Conservation (phyloP, 495 filamentous ascomycete genomes). For the Emericellopsis terricola region DNA sequence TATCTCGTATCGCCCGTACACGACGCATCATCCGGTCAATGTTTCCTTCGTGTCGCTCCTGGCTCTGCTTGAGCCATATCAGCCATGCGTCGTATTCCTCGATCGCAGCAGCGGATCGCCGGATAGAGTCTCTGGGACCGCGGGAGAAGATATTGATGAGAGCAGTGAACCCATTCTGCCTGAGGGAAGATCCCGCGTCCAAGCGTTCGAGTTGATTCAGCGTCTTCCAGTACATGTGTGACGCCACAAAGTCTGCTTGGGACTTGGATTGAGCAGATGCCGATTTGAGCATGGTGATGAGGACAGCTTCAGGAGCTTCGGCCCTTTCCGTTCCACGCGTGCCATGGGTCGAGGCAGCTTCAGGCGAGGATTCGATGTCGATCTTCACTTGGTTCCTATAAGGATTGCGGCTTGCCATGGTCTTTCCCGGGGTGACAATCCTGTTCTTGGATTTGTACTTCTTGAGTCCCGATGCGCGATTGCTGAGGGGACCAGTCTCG, state of each 20-base stretch:
- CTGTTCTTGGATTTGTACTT: slow-evolving; percentile 31
- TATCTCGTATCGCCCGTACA: slow-evolving; percentile 57
- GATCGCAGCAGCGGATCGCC: slow-evolving; percentile 43
- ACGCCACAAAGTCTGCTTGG: slow-evolving; percentile 50
- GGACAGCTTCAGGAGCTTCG: slow-evolving; percentile 19
- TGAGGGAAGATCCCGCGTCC: slow-evolving; percentile 42
- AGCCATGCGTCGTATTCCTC: slow-evolving; percentile 62
- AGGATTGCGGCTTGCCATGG: slow-evolving; percentile 35
- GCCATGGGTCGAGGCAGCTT: slow-evolving; percentile 13
- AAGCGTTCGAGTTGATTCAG: slow-evolving; percentile 43
- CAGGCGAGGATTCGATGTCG: slow-evolving; percentile 11
- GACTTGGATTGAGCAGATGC: slow-evolving; percentile 47
- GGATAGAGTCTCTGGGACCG: slow-evolving; percentile 47
- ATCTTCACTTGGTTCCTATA: slow-evolving; percentile 21
- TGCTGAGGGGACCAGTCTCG: slow-evolving; percentile 39
- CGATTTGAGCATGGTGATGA: slow-evolving; percentile 51
- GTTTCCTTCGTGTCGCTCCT: slow-evolving; percentile 46
- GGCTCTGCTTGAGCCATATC: slow-evolving; percentile 55
- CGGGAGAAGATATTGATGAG: slow-evolving; percentile 54
- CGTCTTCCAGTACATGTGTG: slow-evolving; percentile 52
- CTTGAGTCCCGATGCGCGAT: slow-evolving; percentile 34
- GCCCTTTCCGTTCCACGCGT: slow-evolving; percentile 4
- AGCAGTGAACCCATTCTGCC: slow-evolving; percentile 43
- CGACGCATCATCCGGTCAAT: slow-evolving; percentile 51
- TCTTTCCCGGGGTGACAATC: slow-evolving; percentile 25